A percentile compares a stretch with the other conserved stretches of the same genome.
Evolutionary conservation across 352 stramenopile species (phyloP).

Genomic region (Phytophthora cactorum): DNA sequence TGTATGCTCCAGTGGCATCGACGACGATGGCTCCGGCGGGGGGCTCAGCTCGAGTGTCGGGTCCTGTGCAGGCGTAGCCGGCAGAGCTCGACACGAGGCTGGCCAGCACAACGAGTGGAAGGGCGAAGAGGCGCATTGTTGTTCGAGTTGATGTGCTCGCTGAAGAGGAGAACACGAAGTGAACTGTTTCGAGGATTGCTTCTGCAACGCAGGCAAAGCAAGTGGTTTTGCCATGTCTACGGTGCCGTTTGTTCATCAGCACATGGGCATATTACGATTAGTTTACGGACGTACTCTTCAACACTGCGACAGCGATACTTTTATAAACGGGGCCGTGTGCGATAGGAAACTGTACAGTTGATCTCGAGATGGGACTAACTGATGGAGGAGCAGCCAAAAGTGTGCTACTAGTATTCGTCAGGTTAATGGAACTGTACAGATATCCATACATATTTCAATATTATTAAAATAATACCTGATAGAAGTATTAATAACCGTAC

Average conservation of each 20-base stretch:
- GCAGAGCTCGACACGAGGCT: conserved; percentile 2
- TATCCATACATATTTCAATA: too few relatives aligned
- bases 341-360: not conserved
- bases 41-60: conserved; percentile 3
- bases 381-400: not conserved
- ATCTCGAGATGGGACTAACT: not conserved
- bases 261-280: not conserved
- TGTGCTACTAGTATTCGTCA: not conserved
- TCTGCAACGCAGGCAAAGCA: not conserved
- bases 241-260: not conserved
- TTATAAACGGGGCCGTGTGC: not conserved
- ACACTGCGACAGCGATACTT: not conserved
- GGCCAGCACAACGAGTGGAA: conserved; percentile 7
- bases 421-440: not conserved
- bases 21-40: conserved; percentile 19
- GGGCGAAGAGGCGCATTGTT: conserved; percentile 5
- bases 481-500: too few relatives aligned
- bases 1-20: conserved; percentile 5
- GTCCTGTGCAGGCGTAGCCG: not conserved
- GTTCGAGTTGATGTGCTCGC: not conserved
- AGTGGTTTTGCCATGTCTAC: not conserved
- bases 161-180: conserved; percentile 4
- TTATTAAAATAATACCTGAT: too few relatives aligned
- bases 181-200: not conserved
- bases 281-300: not conserved